These are phyloP conservation scores for Oehlia diaphana DNA, from an alignment of 192 early-diverging fungal species.

Conservation along the genomic window DNA sequence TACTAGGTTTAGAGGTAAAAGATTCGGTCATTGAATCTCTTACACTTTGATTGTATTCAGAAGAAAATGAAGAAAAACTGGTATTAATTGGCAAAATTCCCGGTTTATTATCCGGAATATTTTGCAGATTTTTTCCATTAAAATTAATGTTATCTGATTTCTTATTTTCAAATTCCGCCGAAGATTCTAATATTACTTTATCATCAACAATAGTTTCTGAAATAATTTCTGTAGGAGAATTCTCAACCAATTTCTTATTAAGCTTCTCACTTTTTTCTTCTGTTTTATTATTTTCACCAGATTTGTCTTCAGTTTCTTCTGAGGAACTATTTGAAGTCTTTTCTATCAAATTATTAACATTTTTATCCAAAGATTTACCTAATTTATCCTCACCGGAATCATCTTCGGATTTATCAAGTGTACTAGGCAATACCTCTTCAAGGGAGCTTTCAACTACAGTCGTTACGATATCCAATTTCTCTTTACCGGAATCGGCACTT, in stretches of 20 bases:
- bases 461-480: not conserved
- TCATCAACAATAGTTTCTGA: not conserved
- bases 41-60: not conserved
- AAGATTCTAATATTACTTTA: too few species aligned
- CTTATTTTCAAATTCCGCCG: not conserved
- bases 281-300: not conserved
- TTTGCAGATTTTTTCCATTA: not conserved
- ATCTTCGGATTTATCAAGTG: not conserved
- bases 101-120: not conserved
- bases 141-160: not conserved
- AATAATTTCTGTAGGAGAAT: not conserved
- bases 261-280: not conserved
- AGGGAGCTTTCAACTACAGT: not conserved
- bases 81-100: not conserved
- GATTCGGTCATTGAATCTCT: slow-evolving; percentile 1
- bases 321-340: not conserved
- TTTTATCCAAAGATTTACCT: not conserved
- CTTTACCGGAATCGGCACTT: not conserved
- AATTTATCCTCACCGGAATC: not conserved
- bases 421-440: not conserved
- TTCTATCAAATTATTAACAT: not conserved
- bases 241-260: not conserved
- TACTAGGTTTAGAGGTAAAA: slow-evolving; percentile 9
- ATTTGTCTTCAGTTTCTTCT: slow-evolving; percentile 11
- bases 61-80: slow-evolving; percentile 14